Base-by-base conservation (phyloP, 2,329 filamentous ascomycete genomes). In the Didymella pomorum region DNA sequence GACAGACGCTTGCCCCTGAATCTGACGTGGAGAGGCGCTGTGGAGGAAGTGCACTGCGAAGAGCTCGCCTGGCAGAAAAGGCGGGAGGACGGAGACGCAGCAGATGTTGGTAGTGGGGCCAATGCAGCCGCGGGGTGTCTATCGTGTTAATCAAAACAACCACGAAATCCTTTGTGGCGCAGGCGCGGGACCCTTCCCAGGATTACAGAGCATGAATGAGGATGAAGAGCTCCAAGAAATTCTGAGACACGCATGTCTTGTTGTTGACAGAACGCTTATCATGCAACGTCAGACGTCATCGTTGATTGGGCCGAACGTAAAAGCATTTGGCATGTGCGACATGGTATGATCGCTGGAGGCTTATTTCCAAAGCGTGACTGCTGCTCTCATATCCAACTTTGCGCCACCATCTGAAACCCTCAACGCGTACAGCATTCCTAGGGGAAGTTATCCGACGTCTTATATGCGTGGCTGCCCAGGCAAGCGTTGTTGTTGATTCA, bases 351-450 rank as follows among this genome's bases (percentile, higher is more conserved):
- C 51, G 58, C 54, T 56, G 56, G 49, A 60, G 25, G 43, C 55
- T 61, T 56, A 44, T 55, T 58, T 62, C 39, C 51, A 59, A 53
- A 46, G 44, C 54, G 43, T 54, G 42, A 33, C 41, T 29, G 23
- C 39, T 47, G 28, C 54, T 47, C 52, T 37, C 56, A 45, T 52
- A 63, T 47, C 41, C 50, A 42, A 42, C 44, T 41, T 53, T 62
- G 61, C 57, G 60, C 60, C 46, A 63, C 65, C 43, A 45, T 58
- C 58, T 66, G 63, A 66, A 67, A 66, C 65, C 16, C 52, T 47
- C 51, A 53, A 57, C 55, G 42, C 39, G 51, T 59, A 58, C 63
- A 50, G 50, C 50, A 50, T 54, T 58, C 56, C 56, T 54, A 41
- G 8, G 9, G 26, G 29, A 35, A 26, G 5, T n/a, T 26, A 26